Evolutionary conservation across 352 stramenopile species (phyloP), one percentile per base, ranked within the genome.

Genomic region (Aphanomyces euteiches): DNA sequence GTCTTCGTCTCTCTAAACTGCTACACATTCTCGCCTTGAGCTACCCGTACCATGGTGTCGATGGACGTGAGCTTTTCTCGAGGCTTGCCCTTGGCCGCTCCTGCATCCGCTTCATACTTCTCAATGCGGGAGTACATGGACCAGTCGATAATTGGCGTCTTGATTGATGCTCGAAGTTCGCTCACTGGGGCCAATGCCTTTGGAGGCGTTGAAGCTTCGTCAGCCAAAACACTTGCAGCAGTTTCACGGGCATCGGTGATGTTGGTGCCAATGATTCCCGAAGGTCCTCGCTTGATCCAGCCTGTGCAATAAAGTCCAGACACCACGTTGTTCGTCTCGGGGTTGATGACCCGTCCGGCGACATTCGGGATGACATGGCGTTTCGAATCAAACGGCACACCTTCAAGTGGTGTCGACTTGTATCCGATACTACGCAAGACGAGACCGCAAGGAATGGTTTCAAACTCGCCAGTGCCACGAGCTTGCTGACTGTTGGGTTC

Each of bases 221-320:
- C 97, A 36, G 96, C 81, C 10, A 98, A 71, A 12, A 99, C 95
- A 13, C 89, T 90, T 19, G 78, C 78, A 1, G 99, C 96, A 3
- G 96, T 99, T 73, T 99, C 96, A 15, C 92, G 95, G 7, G 97
- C 96, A 78, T 99, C 96, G 10, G 90, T 74, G 74, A 99, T 99
- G 78, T 99, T 99, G 37, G 96, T 97, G 15, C 96, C 97, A 66
- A 99, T 98, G 73, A 99, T 99, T 0, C 97, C 97, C 21, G 82
- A 92, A 8, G 97, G 96, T 5, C 97, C 97, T 64, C 97, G 90
- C 80, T 99, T 99, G 28, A 98, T 85, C 97, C 97, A 99, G 3
- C 97, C 97, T 21, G 92, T 85, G 69, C 94, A 97, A 78, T 99
- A 99, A 38, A 99, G 72, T 0, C 95, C 93, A 58, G 81, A 75